Evolutionary conservation across 2,329 filamentous ascomycete species (phyloP), one percentile per base, ranked within the genome.

Genomic region (Periconia macrospinosa): DNA sequence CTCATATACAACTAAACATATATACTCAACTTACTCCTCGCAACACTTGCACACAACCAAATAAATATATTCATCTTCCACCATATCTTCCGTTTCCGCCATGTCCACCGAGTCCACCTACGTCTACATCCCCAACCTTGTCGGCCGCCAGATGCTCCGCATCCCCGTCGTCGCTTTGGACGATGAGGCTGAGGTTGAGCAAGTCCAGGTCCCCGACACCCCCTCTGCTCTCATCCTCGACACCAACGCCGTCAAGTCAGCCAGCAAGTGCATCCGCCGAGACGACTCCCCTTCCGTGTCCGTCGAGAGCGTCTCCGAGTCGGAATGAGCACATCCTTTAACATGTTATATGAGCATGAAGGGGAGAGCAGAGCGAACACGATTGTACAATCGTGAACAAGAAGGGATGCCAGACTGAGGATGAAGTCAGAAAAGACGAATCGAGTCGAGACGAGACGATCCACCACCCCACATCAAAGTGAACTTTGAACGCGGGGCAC

Each of bases 121-220:
- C 59, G 68, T 72, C 56, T 73, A 73, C 66, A 72, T 73, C 51
- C 69, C 70, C 60, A 73, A 73, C 61, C 66, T 73, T 9, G 69
- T 72, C 48, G 70, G 70, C 49, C 63, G 69, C 44, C 70, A 73
- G 56, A 70, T 72, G 61, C 67, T 73, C 41, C 68, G 70, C 55
- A 66, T 73, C 27, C 66, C 68, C 15, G 44, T 71, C 41, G 15
- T 56, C 10, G 42, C 52, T 33, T 49, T 47, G 46, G 55, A 60
- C 15, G 66, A 70, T 40, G 59, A 67, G 14, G 49, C 58, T 33
- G 60, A 63, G 43, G 53, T 57, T 7, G 64, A 69, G 33, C 55
- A 59, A 35, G 47, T 41, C 27, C 50, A 60, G 18, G 50, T 53
- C 55, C 55, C 57, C 49, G 54, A 58, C 27, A 51, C 59, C 19